Conservation (phyloP, 352 stramenopile genomes). For the Pythium myriotylum region DNA sequence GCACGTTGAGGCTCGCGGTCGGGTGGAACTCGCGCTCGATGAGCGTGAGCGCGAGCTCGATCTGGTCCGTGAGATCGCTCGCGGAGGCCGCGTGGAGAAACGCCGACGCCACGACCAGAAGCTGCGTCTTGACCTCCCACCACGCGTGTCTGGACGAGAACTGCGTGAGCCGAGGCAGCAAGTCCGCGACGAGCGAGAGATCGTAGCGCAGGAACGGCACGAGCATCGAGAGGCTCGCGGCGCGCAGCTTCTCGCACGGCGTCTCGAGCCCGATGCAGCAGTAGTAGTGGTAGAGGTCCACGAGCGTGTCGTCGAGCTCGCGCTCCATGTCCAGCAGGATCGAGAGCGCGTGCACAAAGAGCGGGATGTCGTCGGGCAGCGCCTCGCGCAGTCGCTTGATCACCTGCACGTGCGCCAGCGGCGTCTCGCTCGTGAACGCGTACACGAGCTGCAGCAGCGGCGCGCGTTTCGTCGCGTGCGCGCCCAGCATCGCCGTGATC, state of each 20-base stretch:
- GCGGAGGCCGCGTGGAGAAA: conserved; percentile 46
- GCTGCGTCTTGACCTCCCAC: conserved; percentile 87
- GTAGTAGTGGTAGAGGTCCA: conserved; percentile 89
- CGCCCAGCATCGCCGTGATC: conserved; percentile 34
- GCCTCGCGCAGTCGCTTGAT: conserved; percentile 79
- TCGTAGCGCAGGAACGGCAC: conserved; percentile 52
- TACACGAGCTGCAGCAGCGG: conserved; percentile 63
- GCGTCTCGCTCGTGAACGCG: conserved; percentile 53
- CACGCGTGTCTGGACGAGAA: conserved; percentile 64
- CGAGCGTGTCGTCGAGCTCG: conserved; percentile 67
- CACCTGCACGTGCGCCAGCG: conserved; percentile 66
- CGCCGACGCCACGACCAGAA: conserved; percentile 65
- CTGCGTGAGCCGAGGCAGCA: conserved; percentile 67
- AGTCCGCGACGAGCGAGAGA: conserved; percentile 44
- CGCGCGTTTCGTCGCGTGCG: conserved; percentile 43
- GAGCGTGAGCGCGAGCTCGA: conserved; percentile 69
- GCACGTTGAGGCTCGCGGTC: conserved; percentile 51
- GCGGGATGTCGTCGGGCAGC: conserved; percentile 55
- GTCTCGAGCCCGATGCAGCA: conserved; percentile 81
- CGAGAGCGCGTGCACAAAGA: conserved; percentile 77
- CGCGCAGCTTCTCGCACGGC: conserved; percentile 73
- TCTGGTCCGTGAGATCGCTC: conserved; percentile 61
- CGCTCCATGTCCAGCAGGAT: conserved; percentile 75
- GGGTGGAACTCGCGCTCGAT: conserved; percentile 80
- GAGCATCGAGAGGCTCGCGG: conserved; percentile 81